Percentiles rank a stretch among this genome's conserved stretches.
These are phyloP conservation scores for Seiridium unicorne DNA, from an alignment of 2,329 filamentous ascomycete species.

Conservation along the genomic window DNA sequence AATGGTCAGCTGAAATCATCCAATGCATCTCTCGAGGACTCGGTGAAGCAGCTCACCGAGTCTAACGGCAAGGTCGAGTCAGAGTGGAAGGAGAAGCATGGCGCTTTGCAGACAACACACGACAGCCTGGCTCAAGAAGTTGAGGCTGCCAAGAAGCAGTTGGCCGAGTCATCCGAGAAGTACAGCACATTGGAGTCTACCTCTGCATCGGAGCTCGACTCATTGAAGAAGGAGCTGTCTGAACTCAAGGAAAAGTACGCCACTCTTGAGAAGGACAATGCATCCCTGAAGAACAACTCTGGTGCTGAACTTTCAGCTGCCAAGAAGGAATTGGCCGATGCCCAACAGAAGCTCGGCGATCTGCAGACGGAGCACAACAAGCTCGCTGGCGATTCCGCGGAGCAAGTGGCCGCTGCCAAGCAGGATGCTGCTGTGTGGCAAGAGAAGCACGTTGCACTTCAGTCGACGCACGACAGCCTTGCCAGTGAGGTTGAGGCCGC, in stretches of 20 bases:
- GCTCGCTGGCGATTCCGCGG: slow-evolving; percentile 20
- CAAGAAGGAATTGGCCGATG: slow-evolving; percentile 21
- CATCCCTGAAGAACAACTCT: slow-evolving; percentile 9
- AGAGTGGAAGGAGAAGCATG: slow-evolving; percentile 6
- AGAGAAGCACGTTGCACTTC: slow-evolving; percentile 17
- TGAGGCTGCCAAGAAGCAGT: slow-evolving; percentile 8
- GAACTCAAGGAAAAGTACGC: slow-evolving; percentile 21
- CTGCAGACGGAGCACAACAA: slow-evolving; percentile 17
- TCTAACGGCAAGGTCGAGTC: slow-evolving; percentile 3
- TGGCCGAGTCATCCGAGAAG: slow-evolving; percentile 7
- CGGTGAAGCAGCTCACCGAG: slow-evolving; percentile 18
- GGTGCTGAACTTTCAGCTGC: slow-evolving; percentile 10
- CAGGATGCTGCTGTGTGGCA: slow-evolving; percentile 24
- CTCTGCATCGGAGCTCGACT: slow-evolving; percentile 28
- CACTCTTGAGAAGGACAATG: slow-evolving; percentile 11
- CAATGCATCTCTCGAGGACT: slow-evolving; percentile 6
- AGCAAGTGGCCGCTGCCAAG: slow-evolving; percentile 24
- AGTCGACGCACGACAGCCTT: slow-evolving; percentile 15
- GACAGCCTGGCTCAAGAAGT: slow-evolving; percentile 12
- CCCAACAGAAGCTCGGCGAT: slow-evolving; percentile 18
- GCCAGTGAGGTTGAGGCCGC: slow-evolving; percentile 19
- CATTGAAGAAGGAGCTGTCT: slow-evolving; percentile 22
- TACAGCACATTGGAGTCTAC: slow-evolving; percentile 16
- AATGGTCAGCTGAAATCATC: neutral
- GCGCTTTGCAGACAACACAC: slow-evolving; percentile 8